A percentile compares a stretch with the other conserved stretches of the same genome.
These are phyloP conservation scores for Ustulina deusta DNA, from an alignment of 2,329 filamentous ascomycete genomes.

Conservation along the genomic window DNA sequence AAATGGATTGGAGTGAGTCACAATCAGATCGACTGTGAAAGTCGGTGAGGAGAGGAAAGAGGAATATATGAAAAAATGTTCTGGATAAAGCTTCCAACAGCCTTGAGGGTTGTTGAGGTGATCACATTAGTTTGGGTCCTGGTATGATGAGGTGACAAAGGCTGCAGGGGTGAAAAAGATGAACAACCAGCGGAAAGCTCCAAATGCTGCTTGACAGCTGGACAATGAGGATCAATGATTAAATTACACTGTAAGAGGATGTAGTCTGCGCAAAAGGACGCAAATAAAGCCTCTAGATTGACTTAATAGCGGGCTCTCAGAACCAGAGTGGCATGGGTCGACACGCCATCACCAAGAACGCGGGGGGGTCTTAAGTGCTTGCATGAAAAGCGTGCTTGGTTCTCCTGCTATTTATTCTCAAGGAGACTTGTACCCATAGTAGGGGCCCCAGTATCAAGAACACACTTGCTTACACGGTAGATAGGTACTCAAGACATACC, in stretches of 20 bases:
- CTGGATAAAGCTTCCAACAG: slow-evolving; percentile 46
- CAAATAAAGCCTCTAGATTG: slow-evolving; percentile 28
- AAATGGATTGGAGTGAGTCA: slow-evolving; percentile 56
- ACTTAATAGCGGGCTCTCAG: slow-evolving; percentile 34
- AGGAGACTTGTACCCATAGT: slow-evolving; percentile 32
- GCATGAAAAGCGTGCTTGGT: slow-evolving; percentile 49
- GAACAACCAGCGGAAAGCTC: slow-evolving; percentile 40
- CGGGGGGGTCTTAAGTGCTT: slow-evolving; percentile 52
- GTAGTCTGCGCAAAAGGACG: slow-evolving; percentile 42
- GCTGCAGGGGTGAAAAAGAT: slow-evolving; percentile 43
- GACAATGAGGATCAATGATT: slow-evolving; percentile 44
- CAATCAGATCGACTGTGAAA: slow-evolving; percentile 53
- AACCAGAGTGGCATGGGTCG: slow-evolving; percentile 39
- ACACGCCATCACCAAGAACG: slow-evolving; percentile 42
- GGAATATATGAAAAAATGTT: slow-evolving; percentile 54
- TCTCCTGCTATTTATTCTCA: slow-evolving; percentile 42
- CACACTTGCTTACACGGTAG: slow-evolving; percentile 16
- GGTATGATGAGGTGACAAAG: slow-evolving; percentile 46
- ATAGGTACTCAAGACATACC: neutral
- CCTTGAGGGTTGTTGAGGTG: slow-evolving; percentile 44
- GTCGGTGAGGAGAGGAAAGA: slow-evolving; percentile 55
- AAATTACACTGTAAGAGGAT: slow-evolving; percentile 38
- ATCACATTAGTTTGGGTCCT: slow-evolving; percentile 49
- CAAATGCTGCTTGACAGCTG: slow-evolving; percentile 42
- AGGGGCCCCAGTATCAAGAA: slow-evolving; percentile 5